These are phyloP conservation scores for Didymella arachidicola DNA, from an alignment of 2,329 filamentous ascomycete species.

Conservation along the genomic window DNA sequence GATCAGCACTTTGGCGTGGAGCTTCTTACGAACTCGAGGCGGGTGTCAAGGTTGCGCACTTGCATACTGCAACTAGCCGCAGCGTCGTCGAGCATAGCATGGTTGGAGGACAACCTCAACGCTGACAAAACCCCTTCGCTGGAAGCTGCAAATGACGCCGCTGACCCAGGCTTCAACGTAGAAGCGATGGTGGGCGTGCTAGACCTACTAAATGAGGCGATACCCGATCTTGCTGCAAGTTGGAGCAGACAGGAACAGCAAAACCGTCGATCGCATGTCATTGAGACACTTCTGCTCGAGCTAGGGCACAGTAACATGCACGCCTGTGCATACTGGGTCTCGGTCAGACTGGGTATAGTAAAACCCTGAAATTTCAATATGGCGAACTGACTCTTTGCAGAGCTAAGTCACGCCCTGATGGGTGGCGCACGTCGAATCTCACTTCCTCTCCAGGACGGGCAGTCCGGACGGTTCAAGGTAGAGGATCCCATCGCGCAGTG, in stretches of 20 bases:
- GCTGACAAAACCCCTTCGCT: neutral
- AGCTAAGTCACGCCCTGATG: neutral
- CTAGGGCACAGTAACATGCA: neutral
- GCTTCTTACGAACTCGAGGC: neutral
- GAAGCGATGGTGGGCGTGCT: neutral
- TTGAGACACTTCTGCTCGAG: neutral
- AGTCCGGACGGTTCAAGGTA: neutral
- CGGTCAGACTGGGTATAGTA: neutral
- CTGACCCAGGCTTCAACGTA: neutral
- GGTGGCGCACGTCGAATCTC: neutral
- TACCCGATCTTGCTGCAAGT: neutral
- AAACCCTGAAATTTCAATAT: neutral
- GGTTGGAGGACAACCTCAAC: neutral
- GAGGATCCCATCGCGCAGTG: neutral
- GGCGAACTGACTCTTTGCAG: neutral
- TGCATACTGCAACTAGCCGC: neutral
- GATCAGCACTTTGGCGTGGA: neutral
- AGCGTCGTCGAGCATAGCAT: neutral
- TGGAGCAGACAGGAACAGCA: neutral
- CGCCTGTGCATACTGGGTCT: neutral
- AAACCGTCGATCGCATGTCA: neutral
- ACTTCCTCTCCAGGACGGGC: neutral
- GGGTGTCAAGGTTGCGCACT: neutral
- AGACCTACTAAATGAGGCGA: neutral
- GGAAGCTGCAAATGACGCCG: neutral